phyloP scores from a whole-genome alignment of 2,329 filamentous ascomycete species.

The Lachnellula hyalina region DNA sequence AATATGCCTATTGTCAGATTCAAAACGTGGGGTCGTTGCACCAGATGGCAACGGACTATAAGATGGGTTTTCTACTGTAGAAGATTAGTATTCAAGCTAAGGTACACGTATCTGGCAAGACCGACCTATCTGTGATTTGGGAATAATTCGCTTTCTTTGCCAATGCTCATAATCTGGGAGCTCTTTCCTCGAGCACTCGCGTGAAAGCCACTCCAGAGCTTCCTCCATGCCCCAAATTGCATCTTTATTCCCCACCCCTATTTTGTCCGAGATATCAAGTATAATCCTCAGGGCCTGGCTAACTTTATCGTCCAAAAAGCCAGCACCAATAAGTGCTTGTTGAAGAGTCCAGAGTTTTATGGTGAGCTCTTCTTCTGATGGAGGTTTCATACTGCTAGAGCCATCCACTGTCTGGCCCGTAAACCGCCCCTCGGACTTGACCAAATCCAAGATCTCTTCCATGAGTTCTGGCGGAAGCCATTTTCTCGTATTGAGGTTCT shows the following conservation, averaged over 20 bases:
- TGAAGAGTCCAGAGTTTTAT: slow-evolving; percentile 81
- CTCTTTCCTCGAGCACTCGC: slow-evolving; percentile 64
- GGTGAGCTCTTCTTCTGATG: slow-evolving; percentile 71
- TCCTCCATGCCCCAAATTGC: slow-evolving; percentile 82
- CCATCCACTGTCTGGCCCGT: slow-evolving; percentile 31
- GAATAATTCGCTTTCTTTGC: slow-evolving; percentile 20
- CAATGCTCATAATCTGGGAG: slow-evolving; percentile 65
- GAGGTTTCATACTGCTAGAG: slow-evolving; percentile 41
- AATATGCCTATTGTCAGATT: slow-evolving; percentile 28
- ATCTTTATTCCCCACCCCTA: slow-evolving; percentile 53
- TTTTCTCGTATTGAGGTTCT: slow-evolving; percentile 63
- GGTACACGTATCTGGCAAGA: not conserved
- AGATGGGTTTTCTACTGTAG: slow-evolving; percentile 25
- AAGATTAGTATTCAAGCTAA: slow-evolving; percentile 9
- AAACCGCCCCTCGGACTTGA: slow-evolving; percentile 59
- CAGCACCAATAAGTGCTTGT: slow-evolving; percentile 62
- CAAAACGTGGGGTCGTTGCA: slow-evolving; percentile 27
- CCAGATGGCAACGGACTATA: slow-evolving; percentile 31
- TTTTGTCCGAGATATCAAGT: slow-evolving; percentile 60
- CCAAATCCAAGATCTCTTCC: slow-evolving; percentile 70
- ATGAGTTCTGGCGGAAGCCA: slow-evolving; percentile 80
- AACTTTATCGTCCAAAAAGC: slow-evolving; percentile 61
- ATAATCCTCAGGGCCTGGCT: slow-evolving; percentile 60
- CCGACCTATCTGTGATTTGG: slow-evolving; percentile 29
- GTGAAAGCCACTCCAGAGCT: slow-evolving; percentile 83